Conservation (phyloP, 2,329 filamentous ascomycete species). For the Trichophyton benhamiae region DNA sequence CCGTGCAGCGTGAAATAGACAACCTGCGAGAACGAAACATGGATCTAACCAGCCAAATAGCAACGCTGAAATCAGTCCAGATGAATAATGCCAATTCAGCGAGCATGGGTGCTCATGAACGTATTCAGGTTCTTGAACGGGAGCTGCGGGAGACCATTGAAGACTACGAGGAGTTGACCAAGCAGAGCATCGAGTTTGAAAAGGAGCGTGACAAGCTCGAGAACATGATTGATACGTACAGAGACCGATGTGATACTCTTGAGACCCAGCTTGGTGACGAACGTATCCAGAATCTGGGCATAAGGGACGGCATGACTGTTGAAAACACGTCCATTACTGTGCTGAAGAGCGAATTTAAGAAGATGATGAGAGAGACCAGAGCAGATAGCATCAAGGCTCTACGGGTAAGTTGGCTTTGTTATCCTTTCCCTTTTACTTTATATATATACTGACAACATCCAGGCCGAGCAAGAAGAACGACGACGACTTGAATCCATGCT, state of each 20-base stretch:
- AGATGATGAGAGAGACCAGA: constrained; percentile 65
- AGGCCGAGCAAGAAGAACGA: constrained; percentile 62
- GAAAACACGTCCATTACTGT: constrained; percentile 57
- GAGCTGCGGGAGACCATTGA: constrained; percentile 56
- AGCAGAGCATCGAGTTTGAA: constrained; percentile 57
- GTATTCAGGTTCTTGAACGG: constrained; percentile 46
- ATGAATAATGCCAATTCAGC: constrained; percentile 15
- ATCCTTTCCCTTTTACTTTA: neutral
- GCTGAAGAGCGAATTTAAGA: constrained; percentile 63
- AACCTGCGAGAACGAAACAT: constrained; percentile 40
- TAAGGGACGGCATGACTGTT: constrained; percentile 31
- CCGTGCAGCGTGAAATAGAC: constrained; percentile 49
- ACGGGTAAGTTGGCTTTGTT: constrained; percentile 41
- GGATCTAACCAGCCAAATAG: constrained; percentile 37
- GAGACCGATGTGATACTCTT: constrained; percentile 51
- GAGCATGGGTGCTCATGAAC: constrained; percentile 29
- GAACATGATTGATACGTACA: constrained; percentile 48
- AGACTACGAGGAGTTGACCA: constrained; percentile 59
- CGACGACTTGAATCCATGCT: constrained; percentile 53
- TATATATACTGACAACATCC: constrained; percentile 10
- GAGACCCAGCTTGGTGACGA: constrained; percentile 56
- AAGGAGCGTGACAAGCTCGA: constrained; percentile 57
- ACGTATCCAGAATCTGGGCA: constrained; percentile 52
- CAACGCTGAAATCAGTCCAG: constrained; percentile 27
- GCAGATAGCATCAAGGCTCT: constrained; percentile 52